Evolutionary conservation across 1,284 basidiomycete genomes (phyloP).

Genomic region (Boletus albobrunnescens): DNA sequence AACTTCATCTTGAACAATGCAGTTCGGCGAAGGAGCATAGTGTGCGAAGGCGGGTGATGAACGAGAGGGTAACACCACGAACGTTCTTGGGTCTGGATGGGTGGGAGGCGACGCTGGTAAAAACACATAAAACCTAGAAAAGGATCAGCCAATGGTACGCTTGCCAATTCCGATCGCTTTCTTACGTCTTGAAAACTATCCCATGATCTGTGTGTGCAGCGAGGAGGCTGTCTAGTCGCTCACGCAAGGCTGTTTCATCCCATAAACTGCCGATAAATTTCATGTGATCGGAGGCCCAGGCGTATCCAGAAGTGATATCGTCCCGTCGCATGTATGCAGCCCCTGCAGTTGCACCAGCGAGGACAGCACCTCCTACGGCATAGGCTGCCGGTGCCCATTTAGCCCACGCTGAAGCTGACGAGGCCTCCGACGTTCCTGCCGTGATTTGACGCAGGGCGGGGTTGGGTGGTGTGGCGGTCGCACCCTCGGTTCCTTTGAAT

Average conservation of each 20-base stretch:
- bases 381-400: constrained; percentile 64
- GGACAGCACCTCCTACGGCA: constrained; percentile 61
- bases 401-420: constrained; percentile 41
- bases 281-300: constrained; percentile 86
- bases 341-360: constrained; percentile 84
- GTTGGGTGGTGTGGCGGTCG: constrained; percentile 28
- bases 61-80: constrained; percentile 67
- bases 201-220: constrained; percentile 57
- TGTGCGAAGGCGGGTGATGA: constrained; percentile 48
- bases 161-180: constrained; percentile 8
- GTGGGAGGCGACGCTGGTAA: constrained; percentile 60
- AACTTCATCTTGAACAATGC: constrained; percentile 72
- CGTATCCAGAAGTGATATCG: constrained; percentile 67
- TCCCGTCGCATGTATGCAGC: constrained; percentile 76
- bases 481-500: constrained; percentile 43
- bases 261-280: constrained; percentile 86
- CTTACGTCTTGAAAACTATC: constrained; percentile 74
- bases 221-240: constrained; percentile 61
- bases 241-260: constrained; percentile 67
- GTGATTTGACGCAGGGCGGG: constrained; percentile 27
- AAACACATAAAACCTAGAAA: constrained; percentile 68
- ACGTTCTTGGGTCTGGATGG: constrained; percentile 59
- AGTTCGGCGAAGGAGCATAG: constrained; percentile 65
- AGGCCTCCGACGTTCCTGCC: constrained; percentile 21
- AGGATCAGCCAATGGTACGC: constrained; percentile 8